Evolutionary conservation across 441 rosid genomes (phyloP), one percentile per base, ranked within the genome.

Genomic region (Corymbia citriodora): DNA sequence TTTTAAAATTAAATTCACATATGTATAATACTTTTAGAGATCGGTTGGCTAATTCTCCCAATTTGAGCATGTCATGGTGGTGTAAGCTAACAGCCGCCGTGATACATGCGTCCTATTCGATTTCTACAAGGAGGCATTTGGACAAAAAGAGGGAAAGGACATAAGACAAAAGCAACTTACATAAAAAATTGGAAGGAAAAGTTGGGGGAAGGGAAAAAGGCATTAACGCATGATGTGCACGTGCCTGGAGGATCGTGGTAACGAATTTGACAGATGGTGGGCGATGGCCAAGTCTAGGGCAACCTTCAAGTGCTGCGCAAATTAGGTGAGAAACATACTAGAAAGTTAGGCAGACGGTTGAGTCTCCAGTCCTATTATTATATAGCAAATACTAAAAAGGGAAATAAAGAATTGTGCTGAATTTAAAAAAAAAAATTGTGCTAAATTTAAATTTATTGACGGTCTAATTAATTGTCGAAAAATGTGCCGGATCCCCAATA

Each of bases 31-130:
- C 0, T 10, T 65, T n/a, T 29, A n/a, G 1, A 15, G 21, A 65
- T 0, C 0, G 17, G n/a, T 65, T n/a, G 2, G 3, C 0, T n/a
- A 65, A n/a, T 63, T 29, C 1, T 65, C 5, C 4, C 74, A 3
- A 2, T 65, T 65, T 6, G 29, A 63, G 0, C 11, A 3, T 9
- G 6, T 31, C 4, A 70, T 33, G 8, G 2, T 17, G 7, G 2
- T 17, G 7, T 70, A 70, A 70, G 23, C 3, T 70, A 18, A 33
- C 13, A 17, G 8, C 18, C 1, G 10, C 0, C 1, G 0, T 0
- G 23, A 74, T 40, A 29, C 0, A 63, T 0, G 10, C 2, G 15
- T 65, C 2, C 11, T n/a, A 65, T 65, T 65, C 74, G 15, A 40
- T 40, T 40, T 40, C 45, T 40, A 40, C 29, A 0, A 6, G 25